These are phyloP conservation scores for Aspergillus fumigatus DNA, from an alignment of 2,329 filamentous ascomycete genomes.

Conservation along the genomic window DNA sequence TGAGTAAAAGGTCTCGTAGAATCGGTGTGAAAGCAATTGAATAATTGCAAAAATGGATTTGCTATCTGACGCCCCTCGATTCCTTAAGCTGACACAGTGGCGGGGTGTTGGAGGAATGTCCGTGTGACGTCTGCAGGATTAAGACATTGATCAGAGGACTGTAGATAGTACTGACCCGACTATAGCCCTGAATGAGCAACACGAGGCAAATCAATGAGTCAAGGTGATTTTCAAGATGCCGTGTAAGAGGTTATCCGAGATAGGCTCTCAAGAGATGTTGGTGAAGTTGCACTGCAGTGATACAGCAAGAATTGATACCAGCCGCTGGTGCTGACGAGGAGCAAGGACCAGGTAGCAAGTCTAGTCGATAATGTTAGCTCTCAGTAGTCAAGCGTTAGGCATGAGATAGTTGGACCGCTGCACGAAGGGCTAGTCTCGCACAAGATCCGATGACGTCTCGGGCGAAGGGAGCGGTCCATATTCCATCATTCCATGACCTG, in stretches of 20 bases:
- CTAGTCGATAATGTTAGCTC: background rate
- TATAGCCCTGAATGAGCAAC: background rate
- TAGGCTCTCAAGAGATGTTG: background rate
- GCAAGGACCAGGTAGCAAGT: background rate
- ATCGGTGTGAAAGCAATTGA: background rate
- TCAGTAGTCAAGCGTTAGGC: background rate
- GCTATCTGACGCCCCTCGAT: background rate
- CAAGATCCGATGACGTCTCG: constrained; percentile 24
- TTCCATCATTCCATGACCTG: background rate
- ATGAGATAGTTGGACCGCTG: background rate
- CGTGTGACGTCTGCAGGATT: background rate
- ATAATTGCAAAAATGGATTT: background rate
- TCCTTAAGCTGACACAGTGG: background rate
- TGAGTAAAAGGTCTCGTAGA: background rate
- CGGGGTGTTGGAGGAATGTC: background rate
- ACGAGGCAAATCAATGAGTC: background rate
- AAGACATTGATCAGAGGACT: background rate
- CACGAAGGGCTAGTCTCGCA: background rate
- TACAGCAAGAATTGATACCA: background rate
- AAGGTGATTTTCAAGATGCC: background rate
- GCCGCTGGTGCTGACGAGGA: background rate
- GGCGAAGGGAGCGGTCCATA: constrained; percentile 23
- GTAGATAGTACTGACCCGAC: background rate
- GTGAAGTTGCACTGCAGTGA: background rate
- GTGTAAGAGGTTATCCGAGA: background rate